Base-by-base conservation (phyloP, 805 yeast species). In the Ogataea parapolymorpha region DNA sequence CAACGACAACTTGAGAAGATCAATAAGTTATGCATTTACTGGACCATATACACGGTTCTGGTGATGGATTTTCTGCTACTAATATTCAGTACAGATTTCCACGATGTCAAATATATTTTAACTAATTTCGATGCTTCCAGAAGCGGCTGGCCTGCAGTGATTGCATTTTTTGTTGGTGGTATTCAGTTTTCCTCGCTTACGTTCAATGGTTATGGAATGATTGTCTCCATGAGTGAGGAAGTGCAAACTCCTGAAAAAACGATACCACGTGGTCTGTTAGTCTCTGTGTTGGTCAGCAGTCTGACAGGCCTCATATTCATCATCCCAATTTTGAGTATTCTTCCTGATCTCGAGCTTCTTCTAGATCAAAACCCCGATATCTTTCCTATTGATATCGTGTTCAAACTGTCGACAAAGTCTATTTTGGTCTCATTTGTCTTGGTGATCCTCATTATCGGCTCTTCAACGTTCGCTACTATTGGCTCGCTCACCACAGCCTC, bases 401-500 rank as follows among this genome's bases (percentile, higher is more conserved):
- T 86, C 63, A 80, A 82, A 45, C 51, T 80, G 2, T 76, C 89
- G 0, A 82, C 91, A 0, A 75, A 80, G 44, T 82, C 90, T 0
- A 74, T 74, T 45, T 54, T 83, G 34, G 80, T 85, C 2, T 84
- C 93, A 1, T 73, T 84, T 46, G 75, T 85, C 37, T 68, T 85
- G 42, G 85, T 79, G 10, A 62, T 84, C 5, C 65, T 85, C 58
- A 73, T 83, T 42, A 67, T 79, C 34, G 93, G 86, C 0, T 83
- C 88, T 14, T 75, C 81, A 18, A 55, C 83, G 8, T 85, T 85
- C 60, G 88, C 87, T 26, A 83, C 89, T 2, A 79, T 86, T 36
- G 90, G 95, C 4, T 75, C 91, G 1, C 69, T 84, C 26, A 85
- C 93, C 1, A 82, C 95, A 0, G 85, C 89, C 2, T 84, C 93